Evolutionary conservation across 2,329 filamentous ascomycete genomes (phyloP).

Genomic region (Zalaria sp.): DNA sequence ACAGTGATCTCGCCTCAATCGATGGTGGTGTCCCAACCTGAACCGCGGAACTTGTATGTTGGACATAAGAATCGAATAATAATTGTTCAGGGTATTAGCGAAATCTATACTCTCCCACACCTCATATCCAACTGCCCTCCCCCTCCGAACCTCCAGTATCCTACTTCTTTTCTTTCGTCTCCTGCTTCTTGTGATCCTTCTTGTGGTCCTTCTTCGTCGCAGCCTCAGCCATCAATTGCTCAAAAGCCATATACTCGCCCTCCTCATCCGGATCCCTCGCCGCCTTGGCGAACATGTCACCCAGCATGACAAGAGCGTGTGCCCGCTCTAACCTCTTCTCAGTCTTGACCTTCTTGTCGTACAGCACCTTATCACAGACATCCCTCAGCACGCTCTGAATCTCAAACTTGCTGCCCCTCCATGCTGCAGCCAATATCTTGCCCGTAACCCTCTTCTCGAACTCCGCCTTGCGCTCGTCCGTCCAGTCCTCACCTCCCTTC

Average conservation of each 20-base stretch:
- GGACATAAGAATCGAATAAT: too few species aligned
- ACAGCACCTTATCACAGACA: constrained; percentile 79
- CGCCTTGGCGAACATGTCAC: constrained; percentile 82
- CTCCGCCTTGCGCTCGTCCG: constrained; percentile 89
- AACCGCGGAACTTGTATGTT: too few species aligned
- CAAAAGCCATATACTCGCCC: constrained; percentile 96
- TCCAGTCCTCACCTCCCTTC: constrained; percentile 92
- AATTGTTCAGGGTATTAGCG: too few species aligned
- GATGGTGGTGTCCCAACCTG: too few species aligned
- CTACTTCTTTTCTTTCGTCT: constrained; percentile 24
- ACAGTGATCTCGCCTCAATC: too few species aligned
- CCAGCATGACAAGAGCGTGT: constrained; percentile 75
- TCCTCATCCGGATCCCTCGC: constrained; percentile 61
- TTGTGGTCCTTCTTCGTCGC: constrained; percentile 88
- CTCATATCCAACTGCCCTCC: neutral
- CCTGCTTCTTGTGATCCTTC: constrained; percentile 36
- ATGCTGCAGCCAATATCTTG: constrained; percentile 94
- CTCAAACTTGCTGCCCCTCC: constrained; percentile 93
- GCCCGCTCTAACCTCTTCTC: constrained; percentile 83
- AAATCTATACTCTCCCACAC: neutral
- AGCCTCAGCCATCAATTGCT: constrained; percentile 92
- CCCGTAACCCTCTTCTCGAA: constrained; percentile 93
- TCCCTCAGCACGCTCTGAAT: constrained; percentile 92
- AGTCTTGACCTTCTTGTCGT: constrained; percentile 63
- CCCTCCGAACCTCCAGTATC: neutral